Base-by-base conservation (phyloP, 2,329 filamentous ascomycete genomes). In the Decorospora gaudefroyi region DNA sequence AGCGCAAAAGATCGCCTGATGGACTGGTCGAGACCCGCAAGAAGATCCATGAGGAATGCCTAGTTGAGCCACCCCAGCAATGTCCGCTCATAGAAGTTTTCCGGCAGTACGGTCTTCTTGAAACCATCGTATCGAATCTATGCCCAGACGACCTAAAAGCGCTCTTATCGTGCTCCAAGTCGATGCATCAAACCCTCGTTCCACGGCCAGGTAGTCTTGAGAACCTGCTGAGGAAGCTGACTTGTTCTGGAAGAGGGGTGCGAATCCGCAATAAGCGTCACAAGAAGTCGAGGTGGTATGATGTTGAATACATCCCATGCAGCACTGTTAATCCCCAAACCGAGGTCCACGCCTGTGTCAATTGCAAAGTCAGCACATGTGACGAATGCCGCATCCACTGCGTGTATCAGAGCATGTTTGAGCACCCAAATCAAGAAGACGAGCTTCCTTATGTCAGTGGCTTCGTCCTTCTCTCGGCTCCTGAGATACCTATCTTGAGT, bases 311-410 rank as follows among this genome's bases (percentile, higher is more conserved):
- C 25, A 54, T 58, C 16, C 31, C 52, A 26, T 69, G 66, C 29
- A 57, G 57, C 5, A 49, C 57, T 6, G 27, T 16, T 2, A 25
- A 42, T 8, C 32, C 39, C 1, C 9, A 18, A 2, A 43, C 62
- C 11, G 54, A 62, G 18, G 57, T 55, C 15, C 52, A 41, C 11
- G 59, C 66, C 10, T 69, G 66, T 29, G 32, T 48, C 6, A 46
- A 28, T 6, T 69, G 66, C 42, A 55, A 53, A 11, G 42, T 56
- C 1, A 65, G 46, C n/a, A 69, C 66, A 2, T 69, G 66, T 47
- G 47, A 69, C 26, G 66, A 69, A 39, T 69, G 66, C 31, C 58
- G 66, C 6, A 59, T 67, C 22, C 66, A 69, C 34, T 65, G 62
- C 43, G 62, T 67, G 4, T 69, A 66, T 27, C 64, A 67, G 25